Evolutionary conservation across 805 yeast species (phyloP).

Genomic region (Yamadazyma sp.): DNA sequence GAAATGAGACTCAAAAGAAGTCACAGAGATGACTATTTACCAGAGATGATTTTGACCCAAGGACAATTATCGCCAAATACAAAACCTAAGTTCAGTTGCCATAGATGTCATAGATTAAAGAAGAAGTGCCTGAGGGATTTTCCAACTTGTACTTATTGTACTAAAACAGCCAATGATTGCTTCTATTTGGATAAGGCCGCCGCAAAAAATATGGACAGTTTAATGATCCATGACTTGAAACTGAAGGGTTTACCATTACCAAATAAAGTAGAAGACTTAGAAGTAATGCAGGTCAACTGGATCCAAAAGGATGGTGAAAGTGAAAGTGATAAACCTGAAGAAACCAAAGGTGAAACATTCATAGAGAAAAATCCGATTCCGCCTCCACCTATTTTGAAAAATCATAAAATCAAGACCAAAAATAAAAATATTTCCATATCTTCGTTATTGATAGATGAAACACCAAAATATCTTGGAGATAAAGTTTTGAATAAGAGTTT

Average conservation of each 20-base stretch:
- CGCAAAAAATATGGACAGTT: neutral
- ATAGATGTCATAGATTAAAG: constrained; percentile 32
- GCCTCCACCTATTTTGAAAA: constrained; percentile 4
- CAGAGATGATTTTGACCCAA: constrained; percentile 2
- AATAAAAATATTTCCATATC: constrained; percentile 6
- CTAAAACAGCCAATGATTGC: constrained; percentile 32
- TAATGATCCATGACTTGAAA: too few relatives aligned
- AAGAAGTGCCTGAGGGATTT: constrained; percentile 39
- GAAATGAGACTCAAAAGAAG: constrained; percentile 5
- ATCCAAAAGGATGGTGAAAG: constrained; percentile 8
- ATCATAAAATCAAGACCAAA: too few relatives aligned
- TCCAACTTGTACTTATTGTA: constrained; percentile 38
- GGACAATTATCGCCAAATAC: neutral
- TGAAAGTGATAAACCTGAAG: neutral
- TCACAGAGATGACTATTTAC: constrained; percentile 4
- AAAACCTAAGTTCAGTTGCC: constrained; percentile 10
- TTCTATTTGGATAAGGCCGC: constrained; percentile 20
- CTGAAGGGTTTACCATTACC: too few relatives aligned
- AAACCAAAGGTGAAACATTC: neutral
- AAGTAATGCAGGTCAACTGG: constrained; percentile 7
- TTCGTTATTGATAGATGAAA: constrained; percentile 2
- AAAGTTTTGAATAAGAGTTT: constrained; percentile 3
- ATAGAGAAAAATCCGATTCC: neutral
- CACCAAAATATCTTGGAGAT: neutral
- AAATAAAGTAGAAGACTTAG: too few relatives aligned